Conservation (phyloP, 257 asterid genomes). For the Capsicum pubescens region DNA sequence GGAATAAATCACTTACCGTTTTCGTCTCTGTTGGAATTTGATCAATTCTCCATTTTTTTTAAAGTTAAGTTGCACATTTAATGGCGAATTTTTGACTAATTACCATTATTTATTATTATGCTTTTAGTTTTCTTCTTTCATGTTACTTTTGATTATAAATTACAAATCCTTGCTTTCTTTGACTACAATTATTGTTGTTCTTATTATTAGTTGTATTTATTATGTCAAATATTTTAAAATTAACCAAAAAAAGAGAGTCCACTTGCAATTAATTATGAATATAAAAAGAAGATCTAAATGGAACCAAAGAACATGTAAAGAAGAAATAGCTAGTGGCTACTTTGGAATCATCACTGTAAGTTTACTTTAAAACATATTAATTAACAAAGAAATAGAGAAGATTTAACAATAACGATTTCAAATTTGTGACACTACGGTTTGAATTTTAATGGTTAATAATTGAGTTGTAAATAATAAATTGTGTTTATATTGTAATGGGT, state of each 20-base stretch:
- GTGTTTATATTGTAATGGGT: neutral
- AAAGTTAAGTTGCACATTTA: neutral
- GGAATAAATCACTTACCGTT: too few relatives aligned
- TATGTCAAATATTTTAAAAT: constrained; percentile 12
- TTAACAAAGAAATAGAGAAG: neutral
- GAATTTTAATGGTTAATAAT: too few relatives aligned
- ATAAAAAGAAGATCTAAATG: neutral
- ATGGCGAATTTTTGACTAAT: neutral
- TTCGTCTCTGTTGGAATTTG: too few relatives aligned
- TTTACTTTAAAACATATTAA: neutral
- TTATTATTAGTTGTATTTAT: neutral
- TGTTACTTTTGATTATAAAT: too few relatives aligned
- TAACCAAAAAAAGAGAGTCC: constrained; percentile 17
- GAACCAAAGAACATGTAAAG: constrained; percentile 8
- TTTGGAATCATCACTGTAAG: constrained; percentile 24
- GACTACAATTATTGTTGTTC: neutral
- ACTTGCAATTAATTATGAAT: neutral
- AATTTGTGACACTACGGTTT: neutral
- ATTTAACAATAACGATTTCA: neutral
- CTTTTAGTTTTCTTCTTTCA: neutral
- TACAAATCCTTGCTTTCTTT: neutral
- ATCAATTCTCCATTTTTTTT: too few relatives aligned
- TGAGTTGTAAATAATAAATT: too few relatives aligned
- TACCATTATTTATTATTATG: neutral
- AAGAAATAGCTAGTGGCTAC: constrained; percentile 16